Base-by-base conservation (phyloP, 1,284 basidiomycete species). In the Tetrapyrgos nigripes region DNA sequence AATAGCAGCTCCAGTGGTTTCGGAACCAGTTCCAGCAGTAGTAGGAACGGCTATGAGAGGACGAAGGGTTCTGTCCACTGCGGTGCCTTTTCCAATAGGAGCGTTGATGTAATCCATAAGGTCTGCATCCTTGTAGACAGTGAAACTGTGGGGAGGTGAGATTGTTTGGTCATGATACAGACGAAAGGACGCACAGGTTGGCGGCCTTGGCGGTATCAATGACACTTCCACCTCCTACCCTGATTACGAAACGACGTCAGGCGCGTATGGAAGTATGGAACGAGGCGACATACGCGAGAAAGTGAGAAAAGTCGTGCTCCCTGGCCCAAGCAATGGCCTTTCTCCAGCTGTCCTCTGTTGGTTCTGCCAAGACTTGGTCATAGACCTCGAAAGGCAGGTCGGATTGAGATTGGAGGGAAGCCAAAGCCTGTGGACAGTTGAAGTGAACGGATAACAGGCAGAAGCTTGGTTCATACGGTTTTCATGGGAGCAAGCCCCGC, bases 1-100 rank as follows among this genome's bases (percentile, higher is more conserved):
- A 66, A 98, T 98, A 14, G 97, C 94, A 1, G 97, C 94, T n/a
- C 97, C 97, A 2, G 96, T 98, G 1, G 97, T 98, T 76, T 98
- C 95, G 2, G 93, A 94, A 13, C 96, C 96, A n/a, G 96, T 98
- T 53, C 96, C 96, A 43, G 97, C 96, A 6, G 96, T 98, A 2
- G 97, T 98, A 10, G 96, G 96, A 23, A 98, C 86, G 48, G 96
- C 96, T 62, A 98, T 96, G 46, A 98, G 80, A 17, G 97, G 97
- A 27, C 87, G 80, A 40, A 98, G 81, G 28, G 80, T 77, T 71
- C 93, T 81, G 28, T 84, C 80, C 63, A 98, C 91, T 1, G 96
- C 93, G 31, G 89, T 83, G 2, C 96, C 97, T 74, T 95, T 96
- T 55, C 96, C 96, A 61, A 98, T 84, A 0, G 96, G 96, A 8